Evolutionary conservation across 441 rosid genomes (phyloP).

Genomic region (Metrosideros polymorpha): DNA sequence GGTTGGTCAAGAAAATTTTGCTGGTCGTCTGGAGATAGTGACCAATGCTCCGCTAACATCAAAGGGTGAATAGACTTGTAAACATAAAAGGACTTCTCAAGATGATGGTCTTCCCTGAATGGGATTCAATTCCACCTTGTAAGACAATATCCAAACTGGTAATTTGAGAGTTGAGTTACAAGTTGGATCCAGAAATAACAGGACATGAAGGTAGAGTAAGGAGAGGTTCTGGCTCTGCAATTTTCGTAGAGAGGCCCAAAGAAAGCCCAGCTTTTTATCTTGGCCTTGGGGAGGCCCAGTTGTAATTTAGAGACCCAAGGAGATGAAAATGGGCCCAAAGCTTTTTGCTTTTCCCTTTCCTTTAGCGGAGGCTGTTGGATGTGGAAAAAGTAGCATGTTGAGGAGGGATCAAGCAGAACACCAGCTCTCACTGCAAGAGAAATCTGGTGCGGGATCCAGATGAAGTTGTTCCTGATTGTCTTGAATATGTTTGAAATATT

Average conservation of each 20-base stretch:
- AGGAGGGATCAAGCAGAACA: no score
- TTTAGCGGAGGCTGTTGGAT: no score
- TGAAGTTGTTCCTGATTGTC: neutral
- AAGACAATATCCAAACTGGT: neutral
- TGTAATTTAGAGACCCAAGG: no score
- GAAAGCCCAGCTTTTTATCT: neutral
- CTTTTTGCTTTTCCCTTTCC: no score
- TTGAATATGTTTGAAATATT: neutral
- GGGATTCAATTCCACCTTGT: neutral
- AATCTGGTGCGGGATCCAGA: neutral
- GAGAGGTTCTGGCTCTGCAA: neutral
- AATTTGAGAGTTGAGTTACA: neutral
- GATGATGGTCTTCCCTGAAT: neutral
- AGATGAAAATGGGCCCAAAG: no score
- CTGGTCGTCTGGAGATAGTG: neutral
- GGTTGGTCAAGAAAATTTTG: neutral
- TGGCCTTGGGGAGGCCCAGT: neutral
- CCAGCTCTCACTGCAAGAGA: no score
- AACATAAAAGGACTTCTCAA: neutral
- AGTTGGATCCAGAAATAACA: neutral
- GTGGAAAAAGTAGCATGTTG: no score
- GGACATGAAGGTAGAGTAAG: neutral
- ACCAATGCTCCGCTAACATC: neutral
- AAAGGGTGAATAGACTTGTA: accelerated
- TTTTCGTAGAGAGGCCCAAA: neutral